Base-by-base conservation (phyloP, 306 rosid species). In the Prunus mongolica region DNA sequence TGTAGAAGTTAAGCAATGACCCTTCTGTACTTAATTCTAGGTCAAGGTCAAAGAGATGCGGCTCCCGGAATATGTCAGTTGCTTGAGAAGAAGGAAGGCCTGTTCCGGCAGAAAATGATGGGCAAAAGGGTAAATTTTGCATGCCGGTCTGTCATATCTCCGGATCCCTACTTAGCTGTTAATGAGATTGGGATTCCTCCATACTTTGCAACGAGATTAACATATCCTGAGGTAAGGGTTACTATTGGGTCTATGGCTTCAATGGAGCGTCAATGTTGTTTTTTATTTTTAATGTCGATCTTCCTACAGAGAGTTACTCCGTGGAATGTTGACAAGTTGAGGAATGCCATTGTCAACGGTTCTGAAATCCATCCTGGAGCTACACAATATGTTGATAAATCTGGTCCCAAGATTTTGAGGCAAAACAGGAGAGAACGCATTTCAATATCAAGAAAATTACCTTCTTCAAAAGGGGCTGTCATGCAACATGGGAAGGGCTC, bases 61-160 rank as follows among this genome's bases (percentile, higher is more conserved):
- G 75, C 86, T 73, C 49, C 88, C 67, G 98, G 98, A 65, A 89
- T 92, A 82, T 84, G 91, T 84, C 98, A 95, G 86, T 78, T 95
- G 84, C 82, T 95, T 81, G 97, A 95, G 81, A 95, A 95, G 90
- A 95, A 95, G 82, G 98, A 90, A 77, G 98, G 98, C 77, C 73
- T 95, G 73, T 95, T 95, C 78, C 97, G 98, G 67, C 98, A 95
- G 87, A 95, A 95, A 86, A 95, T 95, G 98, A 95, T 95, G 98
- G 97, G 97, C 55, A 95, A 95, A 89, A 89, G 98, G 79, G 98
- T 95, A 79, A 95, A 95, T 85, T 90, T 77, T 88, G 97, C 98
- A 6, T 92, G 98, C 74, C 97, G 98, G 64, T 92, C 98, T 81
- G 98, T 95, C 86, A 95, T 95, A 79, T 95, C 98, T 10, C 98